Conservation (phyloP, 1,139 yeast species). For the Kurtzmaniella quercitrusa region DNA sequence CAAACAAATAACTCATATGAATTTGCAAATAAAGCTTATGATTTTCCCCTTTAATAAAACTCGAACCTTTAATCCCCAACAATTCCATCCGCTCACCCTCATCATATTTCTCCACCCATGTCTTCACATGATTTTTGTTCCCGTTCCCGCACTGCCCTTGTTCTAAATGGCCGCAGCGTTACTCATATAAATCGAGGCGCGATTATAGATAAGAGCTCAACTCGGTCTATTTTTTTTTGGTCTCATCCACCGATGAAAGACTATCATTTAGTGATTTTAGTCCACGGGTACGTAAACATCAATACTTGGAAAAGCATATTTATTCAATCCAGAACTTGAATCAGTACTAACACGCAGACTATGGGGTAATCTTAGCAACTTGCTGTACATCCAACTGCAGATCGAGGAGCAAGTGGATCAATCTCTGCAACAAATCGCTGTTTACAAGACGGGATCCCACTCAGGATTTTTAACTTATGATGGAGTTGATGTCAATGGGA, state of each 20-base stretch:
- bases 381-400: constrained; percentile 51
- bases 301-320: background rate
- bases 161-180: too few relatives aligned
- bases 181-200: too few relatives aligned
- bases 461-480: constrained; percentile 73
- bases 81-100: background rate
- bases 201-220: background rate
- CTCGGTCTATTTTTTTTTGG: background rate
- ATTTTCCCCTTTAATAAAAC: background rate
- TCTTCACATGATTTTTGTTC: background rate
- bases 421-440: constrained; percentile 33
- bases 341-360: constrained; percentile 30
- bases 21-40: background rate
- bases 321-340: background rate
- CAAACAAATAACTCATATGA: background rate
- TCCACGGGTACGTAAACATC: constrained; percentile 57
- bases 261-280: constrained; percentile 63
- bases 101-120: background rate
- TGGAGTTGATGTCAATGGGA: constrained; percentile 82
- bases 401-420: constrained; percentile 20
- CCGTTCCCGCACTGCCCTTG: too few relatives aligned
- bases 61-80: background rate
- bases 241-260: constrained; percentile 14
- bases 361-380: constrained; percentile 75
- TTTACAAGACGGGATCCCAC: constrained; percentile 60